phyloP scores from a whole-genome alignment of 208 protist species.

The Acanthamoeba culbertsoni region DNA sequence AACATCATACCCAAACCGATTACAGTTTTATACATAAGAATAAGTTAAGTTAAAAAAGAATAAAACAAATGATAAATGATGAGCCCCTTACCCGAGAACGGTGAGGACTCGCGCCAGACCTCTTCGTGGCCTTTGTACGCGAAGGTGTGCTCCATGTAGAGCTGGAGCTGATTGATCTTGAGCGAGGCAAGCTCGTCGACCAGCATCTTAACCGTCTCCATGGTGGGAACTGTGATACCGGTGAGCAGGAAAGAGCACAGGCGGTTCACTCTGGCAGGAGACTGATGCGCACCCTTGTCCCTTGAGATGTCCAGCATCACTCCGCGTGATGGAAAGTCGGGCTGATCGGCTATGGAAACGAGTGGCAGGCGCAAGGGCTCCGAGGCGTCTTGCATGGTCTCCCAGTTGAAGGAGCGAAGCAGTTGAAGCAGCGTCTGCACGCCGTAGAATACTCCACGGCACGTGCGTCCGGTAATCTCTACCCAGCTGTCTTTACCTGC shows the following conservation, averaged over 20 bases:
- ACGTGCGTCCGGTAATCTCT: neutral
- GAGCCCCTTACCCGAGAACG: neutral
- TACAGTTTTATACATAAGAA: too few relatives aligned
- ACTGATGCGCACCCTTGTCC: neutral
- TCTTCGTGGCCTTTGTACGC: conserved; percentile 18
- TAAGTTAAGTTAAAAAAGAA: too few relatives aligned
- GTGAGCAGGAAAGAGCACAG: neutral
- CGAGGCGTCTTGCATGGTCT: neutral
- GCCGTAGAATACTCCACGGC: conserved; percentile 23
- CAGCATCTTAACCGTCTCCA: conserved; percentile 48
- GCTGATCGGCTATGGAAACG: conserved; percentile 33
- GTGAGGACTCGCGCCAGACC: conserved; percentile 11
- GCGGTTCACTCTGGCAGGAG: neutral
- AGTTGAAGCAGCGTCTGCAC: conserved; percentile 18
- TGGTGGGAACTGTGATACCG: neutral
- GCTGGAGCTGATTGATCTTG: conserved; percentile 41
- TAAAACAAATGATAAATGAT: neutral
- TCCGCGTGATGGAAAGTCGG: conserved; percentile 5
- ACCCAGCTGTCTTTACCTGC: too few relatives aligned
- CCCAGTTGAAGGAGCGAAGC: neutral
- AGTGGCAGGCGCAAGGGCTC: neutral
- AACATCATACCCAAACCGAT: too few relatives aligned
- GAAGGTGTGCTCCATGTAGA: conserved; percentile 50
- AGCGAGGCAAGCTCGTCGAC: conserved; percentile 1
- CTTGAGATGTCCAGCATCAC: conserved; percentile 51